Base-by-base conservation (phyloP, 2,329 filamentous ascomycete species). In the Diaporthe citriasiana region DNA sequence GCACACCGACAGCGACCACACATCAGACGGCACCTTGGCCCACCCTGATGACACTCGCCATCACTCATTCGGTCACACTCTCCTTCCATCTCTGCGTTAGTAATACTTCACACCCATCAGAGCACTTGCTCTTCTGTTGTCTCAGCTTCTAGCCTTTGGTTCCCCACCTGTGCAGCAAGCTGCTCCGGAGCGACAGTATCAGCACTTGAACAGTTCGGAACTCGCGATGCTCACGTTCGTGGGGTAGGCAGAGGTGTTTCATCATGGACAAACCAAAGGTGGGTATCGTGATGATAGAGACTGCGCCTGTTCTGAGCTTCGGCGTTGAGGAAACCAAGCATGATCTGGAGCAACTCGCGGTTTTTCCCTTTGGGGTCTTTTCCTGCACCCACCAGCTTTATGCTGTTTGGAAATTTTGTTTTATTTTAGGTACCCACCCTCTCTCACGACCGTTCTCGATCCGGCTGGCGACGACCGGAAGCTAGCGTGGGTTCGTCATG, bases 191-290 rank as follows among this genome's bases (percentile, higher is more conserved):
- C n/a, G n/a, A n/a, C n/a, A n/a, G n/a, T n/a, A n/a, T n/a, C n/a
- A n/a, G n/a, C n/a, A n/a, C n/a, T n/a, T n/a, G n/a, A n/a, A n/a
- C n/a, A n/a, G n/a, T n/a, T 35, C 56, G 56, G 56, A 25, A n/a
- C 56, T 17, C 56, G 56, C 56, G 2, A 40, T n/a, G 56, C 56
- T 59, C 35, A n/a, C n/a, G 22, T 33, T 19, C 56, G 22, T 35
- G 33, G 56, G 35, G n/a, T 4, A 27, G 22, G 33, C 56, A 40
- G 35, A 27, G 17, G 17, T 1, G 2, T 59, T 3, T 38, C 55
- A 57, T 57, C 33, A 57, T 38, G 3, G 55, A 55, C 51, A 55
- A 55, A 55, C 51, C 25, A 9, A 59, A 59, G 56, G 56, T 59
- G 56, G 35, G 56, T 59, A 27, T 40, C n/a, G 56, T 17, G 56